Conservation (phyloP, 2,329 filamentous ascomycete species). For the Colletotrichum caudatum region DNA sequence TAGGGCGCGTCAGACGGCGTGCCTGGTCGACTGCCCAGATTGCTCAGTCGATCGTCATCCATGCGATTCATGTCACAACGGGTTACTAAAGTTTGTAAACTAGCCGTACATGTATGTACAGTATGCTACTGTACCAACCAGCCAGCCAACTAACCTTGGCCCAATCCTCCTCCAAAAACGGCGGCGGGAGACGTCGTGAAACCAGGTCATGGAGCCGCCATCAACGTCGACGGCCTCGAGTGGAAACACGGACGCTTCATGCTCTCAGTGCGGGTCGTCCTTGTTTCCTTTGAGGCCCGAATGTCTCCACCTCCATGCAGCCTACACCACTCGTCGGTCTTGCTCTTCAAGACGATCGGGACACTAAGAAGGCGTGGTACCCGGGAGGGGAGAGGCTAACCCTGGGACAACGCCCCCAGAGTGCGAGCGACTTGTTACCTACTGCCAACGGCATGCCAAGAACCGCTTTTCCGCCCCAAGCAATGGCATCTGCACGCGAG, state of each 20-base stretch:
- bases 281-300: slow-evolving; percentile 21
- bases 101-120: no score
- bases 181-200: slow-evolving; percentile 24
- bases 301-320: slow-evolving; percentile 21
- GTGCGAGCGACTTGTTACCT: not conserved
- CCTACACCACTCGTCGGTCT: slow-evolving; percentile 13
- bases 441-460: not conserved
- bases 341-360: not conserved
- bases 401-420: no score
- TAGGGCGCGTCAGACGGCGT: slow-evolving; percentile 1
- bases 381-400: not conserved
- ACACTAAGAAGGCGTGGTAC: not conserved
- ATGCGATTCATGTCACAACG: slow-evolving; percentile 11
- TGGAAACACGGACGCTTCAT: slow-evolving; percentile 25
- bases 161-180: slow-evolving; percentile 20
- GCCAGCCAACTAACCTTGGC: not conserved
- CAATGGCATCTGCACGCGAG: not conserved
- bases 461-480: not conserved
- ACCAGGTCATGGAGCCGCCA: slow-evolving; percentile 23
- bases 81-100: not conserved
- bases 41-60: slow-evolving; percentile 26
- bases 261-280: slow-evolving; percentile 12
- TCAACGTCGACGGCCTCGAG: slow-evolving; percentile 27
- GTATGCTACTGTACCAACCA: not conserved
- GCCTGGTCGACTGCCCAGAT: slow-evolving; percentile 24